Evolutionary conservation across 2,329 filamentous ascomycete species (phyloP), one percentile per base, ranked within the genome.

Genomic region (Dactylellina haptotyla): DNA sequence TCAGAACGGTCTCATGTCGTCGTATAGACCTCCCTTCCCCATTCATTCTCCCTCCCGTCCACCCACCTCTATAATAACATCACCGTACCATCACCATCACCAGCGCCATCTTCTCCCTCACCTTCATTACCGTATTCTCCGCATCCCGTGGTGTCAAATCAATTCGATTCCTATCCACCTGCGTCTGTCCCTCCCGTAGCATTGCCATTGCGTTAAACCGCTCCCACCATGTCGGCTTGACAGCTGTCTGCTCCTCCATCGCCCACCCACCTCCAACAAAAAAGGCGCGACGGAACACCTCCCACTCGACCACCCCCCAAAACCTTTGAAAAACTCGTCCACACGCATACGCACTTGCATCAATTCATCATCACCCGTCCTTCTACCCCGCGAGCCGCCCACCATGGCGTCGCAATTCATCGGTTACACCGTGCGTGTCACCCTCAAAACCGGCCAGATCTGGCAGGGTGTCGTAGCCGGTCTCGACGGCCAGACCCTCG

Each of bases 381-480:
- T n/a, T 14, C 32, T 26, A 16, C 30, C 30, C 23, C 54, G 28
- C 34, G 10, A 32, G 2, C 34, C 9, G 10, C 4, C n/a, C 12
- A 48, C 30, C 28, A 90, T 90, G 88, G 87, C 89, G 53, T 84
- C 85, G 71, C 84, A 88, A 79, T 92, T 94, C 80, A 87, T 92
- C 78, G 91, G 91, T 75, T 86, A 91, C 80, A 88, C 89, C 72
- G 91, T 95, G 82, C 83, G 88, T 72, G 88, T 95, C 78, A 89
- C 89, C 34, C 84, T 95, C 75, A 86, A 85, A 77, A 89, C 90
- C 58, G 84, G 86, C 1, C 86, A 87, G 72, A 86, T 86, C 43
- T 82, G 94, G 54, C 87, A 88, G 73, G 92, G 92, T 57, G 86
- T 87, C 20, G 90, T 96, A 34, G 86, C 87, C 72, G 85, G 88